phyloP scores from a whole-genome alignment of 345 rosid genomes.

The Hibiscus trionum region DNA sequence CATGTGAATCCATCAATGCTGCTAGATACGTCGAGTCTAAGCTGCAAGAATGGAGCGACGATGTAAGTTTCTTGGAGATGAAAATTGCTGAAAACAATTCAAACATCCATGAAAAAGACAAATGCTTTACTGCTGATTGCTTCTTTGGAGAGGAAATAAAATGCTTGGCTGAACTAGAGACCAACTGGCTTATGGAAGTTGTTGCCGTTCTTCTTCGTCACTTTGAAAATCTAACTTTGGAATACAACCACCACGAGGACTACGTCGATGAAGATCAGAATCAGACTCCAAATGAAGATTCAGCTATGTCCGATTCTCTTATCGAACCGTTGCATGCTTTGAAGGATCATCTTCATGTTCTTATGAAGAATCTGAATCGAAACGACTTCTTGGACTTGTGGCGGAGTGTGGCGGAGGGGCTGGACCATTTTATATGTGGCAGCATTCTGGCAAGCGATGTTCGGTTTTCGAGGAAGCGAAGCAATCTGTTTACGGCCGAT shows the following conservation, averaged over 20 bases:
- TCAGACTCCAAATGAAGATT: not conserved
- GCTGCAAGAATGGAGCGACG: constrained; percentile 77
- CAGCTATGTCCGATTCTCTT: constrained; percentile 32
- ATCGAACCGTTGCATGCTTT: constrained; percentile 48
- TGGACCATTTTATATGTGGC: constrained; percentile 54
- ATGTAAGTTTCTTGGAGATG: constrained; percentile 54
- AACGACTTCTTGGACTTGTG: constrained; percentile 72
- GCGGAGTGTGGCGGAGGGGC: constrained; percentile 67
- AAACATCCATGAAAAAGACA: constrained; percentile 3
- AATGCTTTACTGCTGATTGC: constrained; percentile 21
- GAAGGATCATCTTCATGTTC: constrained; percentile 32
- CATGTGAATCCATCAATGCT: constrained; percentile 56
- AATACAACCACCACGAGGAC: constrained; percentile 25
- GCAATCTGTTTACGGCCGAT: constrained; percentile 33
- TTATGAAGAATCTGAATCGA: constrained; percentile 36
- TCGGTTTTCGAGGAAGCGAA: constrained; percentile 21
- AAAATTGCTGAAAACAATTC: constrained; percentile 28
- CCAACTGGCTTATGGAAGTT: constrained; percentile 64
- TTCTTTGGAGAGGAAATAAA: constrained; percentile 65
- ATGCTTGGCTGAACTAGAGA: constrained; percentile 47
- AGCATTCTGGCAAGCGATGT: constrained; percentile 27
- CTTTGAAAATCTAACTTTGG: constrained; percentile 48
- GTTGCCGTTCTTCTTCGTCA: constrained; percentile 41
- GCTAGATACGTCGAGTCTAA: constrained; percentile 55
- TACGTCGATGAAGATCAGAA: constrained; percentile 24